These are phyloP conservation scores for Rhizopogon sp. DNA, from an alignment of 768 basidiomycete species.

Conservation along the genomic window DNA sequence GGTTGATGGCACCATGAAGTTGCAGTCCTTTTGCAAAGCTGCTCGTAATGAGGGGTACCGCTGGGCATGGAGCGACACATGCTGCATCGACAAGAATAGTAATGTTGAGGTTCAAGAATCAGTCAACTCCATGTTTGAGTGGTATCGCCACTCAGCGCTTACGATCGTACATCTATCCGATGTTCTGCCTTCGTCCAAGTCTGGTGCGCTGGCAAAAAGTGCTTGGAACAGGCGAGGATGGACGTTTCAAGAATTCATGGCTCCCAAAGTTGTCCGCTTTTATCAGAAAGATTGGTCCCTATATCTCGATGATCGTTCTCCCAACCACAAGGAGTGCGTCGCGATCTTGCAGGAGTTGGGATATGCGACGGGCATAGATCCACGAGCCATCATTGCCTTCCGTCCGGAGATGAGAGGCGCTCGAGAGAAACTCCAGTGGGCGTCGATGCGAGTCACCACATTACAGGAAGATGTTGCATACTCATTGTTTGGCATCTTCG, in stretches of 20 bases:
- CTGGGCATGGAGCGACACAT: slow-evolving; percentile 21
- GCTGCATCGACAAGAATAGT: slow-evolving; percentile 24
- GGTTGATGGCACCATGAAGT: neutral
- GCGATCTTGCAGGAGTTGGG: neutral
- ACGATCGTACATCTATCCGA: slow-evolving; percentile 23
- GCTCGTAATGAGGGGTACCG: slow-evolving; percentile 7
- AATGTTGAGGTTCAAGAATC: slow-evolving; percentile 26
- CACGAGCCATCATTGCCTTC: neutral
- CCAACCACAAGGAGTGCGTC: neutral
- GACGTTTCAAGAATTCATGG: slow-evolving; percentile 22
- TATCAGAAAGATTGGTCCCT: slow-evolving; percentile 19
- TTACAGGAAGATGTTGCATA: neutral
- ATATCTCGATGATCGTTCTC: neutral
- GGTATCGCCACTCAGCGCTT: slow-evolving; percentile 21
- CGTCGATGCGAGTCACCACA: neutral
- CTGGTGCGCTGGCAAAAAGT: slow-evolving; percentile 12
- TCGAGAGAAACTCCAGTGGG: neutral
- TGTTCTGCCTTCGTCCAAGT: slow-evolving; percentile 6
- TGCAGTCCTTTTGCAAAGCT: slow-evolving; percentile 3
- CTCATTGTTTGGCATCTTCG: neutral
- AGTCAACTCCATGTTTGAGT: slow-evolving; percentile 25
- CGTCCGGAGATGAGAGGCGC: neutral
- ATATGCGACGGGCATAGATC: neutral
- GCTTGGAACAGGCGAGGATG: slow-evolving; percentile 23
- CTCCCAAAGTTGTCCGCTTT: slow-evolving; percentile 17